Evolutionary conservation across 2,329 filamentous ascomycete species (phyloP).

Genomic region (Drechslerella stenobrocha): DNA sequence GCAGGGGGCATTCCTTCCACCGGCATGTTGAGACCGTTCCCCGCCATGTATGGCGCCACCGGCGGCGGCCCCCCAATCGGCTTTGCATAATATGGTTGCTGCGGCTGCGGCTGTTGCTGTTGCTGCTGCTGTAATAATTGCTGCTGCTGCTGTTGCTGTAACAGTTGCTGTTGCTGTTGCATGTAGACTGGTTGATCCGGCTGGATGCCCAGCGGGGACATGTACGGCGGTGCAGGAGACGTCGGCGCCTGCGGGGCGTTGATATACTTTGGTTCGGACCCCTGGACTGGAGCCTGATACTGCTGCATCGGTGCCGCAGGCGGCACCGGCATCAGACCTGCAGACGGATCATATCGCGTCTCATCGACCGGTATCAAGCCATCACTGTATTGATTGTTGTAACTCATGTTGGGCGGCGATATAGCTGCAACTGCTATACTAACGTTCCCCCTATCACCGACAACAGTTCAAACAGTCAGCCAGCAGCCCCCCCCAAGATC

Average conservation of each 20-base stretch:
- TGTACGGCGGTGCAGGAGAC: background rate
- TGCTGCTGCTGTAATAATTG: too few species aligned
- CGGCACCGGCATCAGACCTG: too few species aligned
- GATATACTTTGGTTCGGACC: background rate
- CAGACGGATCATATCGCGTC: background rate
- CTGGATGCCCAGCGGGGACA: background rate
- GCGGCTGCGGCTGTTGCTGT: too few species aligned
- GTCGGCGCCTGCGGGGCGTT: background rate
- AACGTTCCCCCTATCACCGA: conserved; percentile 2
- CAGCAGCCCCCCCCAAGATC: too few species aligned
- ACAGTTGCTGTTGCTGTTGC: too few species aligned
- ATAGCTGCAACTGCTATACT: background rate
- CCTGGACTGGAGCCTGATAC: background rate
- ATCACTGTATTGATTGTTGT: background rate
- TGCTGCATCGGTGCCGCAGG: too few species aligned
- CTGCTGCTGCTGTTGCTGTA: too few species aligned
- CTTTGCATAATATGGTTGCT: conserved; percentile 12
- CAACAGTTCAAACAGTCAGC: background rate
- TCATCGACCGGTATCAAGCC: background rate
- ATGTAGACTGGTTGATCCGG: background rate
- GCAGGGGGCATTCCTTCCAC: conserved; percentile 10
- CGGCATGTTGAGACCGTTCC: conserved; percentile 1
- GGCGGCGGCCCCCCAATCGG: conserved; percentile 12
- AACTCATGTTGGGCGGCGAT: background rate
- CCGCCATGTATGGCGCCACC: background rate